Percentiles rank a stretch among this genome's conserved stretches.
These are phyloP conservation scores for Berkeleyomyces rouxiae DNA, from an alignment of 2,329 filamentous ascomycete species.

Conservation along the genomic window DNA sequence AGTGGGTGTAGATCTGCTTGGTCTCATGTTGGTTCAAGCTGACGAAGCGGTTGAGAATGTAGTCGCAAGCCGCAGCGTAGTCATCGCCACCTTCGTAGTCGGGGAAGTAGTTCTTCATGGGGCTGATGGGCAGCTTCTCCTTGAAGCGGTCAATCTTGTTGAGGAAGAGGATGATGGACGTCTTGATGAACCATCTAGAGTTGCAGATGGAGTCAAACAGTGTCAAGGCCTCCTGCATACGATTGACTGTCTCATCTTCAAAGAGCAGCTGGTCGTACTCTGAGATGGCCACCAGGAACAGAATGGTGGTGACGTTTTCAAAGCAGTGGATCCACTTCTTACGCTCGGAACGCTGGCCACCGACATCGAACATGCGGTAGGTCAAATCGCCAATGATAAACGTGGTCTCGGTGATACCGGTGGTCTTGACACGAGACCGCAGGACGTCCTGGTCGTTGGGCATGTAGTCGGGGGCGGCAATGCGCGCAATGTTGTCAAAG, in stretches of 20 bases:
- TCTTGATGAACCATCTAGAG: conserved; percentile 80
- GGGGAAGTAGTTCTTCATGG: conserved; percentile 80
- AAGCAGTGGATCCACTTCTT: conserved; percentile 99
- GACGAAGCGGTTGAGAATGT: conserved; percentile 97
- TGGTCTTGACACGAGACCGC: conserved; percentile 91
- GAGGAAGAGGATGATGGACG: conserved; percentile 73
- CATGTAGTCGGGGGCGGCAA: conserved; percentile 80
- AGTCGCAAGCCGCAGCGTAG: conserved; percentile 91
- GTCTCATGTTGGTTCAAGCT: conserved; percentile 97
- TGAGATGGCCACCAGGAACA: conserved; percentile 91
- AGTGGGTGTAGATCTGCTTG: conserved; percentile 99
- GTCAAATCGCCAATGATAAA: conserved; percentile 91
- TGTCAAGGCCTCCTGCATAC: conserved; percentile 80
- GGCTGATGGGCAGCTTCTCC: conserved; percentile 65
- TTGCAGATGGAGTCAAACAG: conserved; percentile 80
- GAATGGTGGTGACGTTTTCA: conserved; percentile 91
- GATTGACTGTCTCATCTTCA: conserved; percentile 90
- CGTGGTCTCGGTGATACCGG: conserved; percentile 90
- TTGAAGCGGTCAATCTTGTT: conserved; percentile 88
- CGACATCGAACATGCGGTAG: conserved; percentile 95
- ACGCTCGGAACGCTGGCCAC: conserved; percentile 84
- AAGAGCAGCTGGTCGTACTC: conserved; percentile 94
- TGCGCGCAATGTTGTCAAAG: conserved; percentile 87
- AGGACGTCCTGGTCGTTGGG: conserved; percentile 92
- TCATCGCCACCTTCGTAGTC: conserved; percentile 92